Conservation (phyloP, 768 basidiomycete genomes). For the Phanerochaete carnosa region DNA sequence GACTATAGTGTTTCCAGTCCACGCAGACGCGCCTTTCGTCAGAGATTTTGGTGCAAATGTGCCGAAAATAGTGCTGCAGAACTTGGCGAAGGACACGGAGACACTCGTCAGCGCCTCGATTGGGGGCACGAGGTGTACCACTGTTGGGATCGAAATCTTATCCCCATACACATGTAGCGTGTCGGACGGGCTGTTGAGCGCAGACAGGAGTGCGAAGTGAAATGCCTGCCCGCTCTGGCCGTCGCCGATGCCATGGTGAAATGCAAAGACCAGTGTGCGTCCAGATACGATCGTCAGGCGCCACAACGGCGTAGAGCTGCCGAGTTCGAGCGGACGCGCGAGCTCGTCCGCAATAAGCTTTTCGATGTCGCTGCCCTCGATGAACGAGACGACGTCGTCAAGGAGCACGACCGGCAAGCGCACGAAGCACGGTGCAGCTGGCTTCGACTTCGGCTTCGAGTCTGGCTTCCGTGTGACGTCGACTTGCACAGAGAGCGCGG, state of each 20-base stretch:
- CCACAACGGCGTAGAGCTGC: constrained; percentile 33
- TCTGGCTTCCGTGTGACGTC: not conserved
- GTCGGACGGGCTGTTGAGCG: constrained; percentile 21
- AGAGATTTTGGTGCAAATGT: constrained; percentile 3
- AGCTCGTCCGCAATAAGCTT: not conserved
- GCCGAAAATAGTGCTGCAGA: constrained; percentile 7
- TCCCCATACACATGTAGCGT: not conserved
- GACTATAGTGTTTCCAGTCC: constrained; percentile 5
- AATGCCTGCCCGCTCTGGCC: constrained; percentile 38
- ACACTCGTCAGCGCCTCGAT: constrained; percentile 9
- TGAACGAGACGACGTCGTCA: not conserved
- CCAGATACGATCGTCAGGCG: constrained; percentile 31
- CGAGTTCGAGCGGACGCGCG: constrained; percentile 20
- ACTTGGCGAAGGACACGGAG: not conserved
- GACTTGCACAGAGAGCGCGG: not conserved
- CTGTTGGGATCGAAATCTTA: not conserved
- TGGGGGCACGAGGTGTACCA: not conserved
- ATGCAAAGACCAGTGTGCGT: constrained; percentile 32
- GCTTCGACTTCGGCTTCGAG: not conserved
- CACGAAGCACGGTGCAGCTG: not conserved
- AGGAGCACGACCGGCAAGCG: not conserved
- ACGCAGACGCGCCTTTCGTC: not conserved
- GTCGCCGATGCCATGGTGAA: constrained; percentile 38
- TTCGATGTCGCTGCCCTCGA: not conserved
- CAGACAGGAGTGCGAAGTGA: constrained; percentile 29